Base-by-base conservation (phyloP, 2,329 filamentous ascomycete genomes). In the Alternaria angustiovoidea region DNA sequence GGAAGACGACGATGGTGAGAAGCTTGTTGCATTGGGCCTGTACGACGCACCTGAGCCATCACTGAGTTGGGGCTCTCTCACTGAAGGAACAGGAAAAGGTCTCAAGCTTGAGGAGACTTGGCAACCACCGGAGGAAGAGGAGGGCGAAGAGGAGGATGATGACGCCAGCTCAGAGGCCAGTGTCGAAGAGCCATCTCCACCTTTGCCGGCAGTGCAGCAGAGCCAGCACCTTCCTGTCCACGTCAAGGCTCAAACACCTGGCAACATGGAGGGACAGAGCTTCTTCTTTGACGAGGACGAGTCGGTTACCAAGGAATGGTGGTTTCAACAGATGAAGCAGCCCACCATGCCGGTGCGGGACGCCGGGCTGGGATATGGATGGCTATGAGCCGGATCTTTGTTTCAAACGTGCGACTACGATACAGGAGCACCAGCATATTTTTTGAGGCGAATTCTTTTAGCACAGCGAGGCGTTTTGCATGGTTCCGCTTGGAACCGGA, bases 81-180 rank as follows among this genome's bases (percentile, higher is more conserved):
- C 84, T 64, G 66, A 73, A 54, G 81, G 85, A 3, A 83, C 81
- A 18, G 91, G 91, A 58, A 92, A 92, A 76, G 91, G 91, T 0
- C 81, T 94, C 67, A 94, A 93, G 75, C 81, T 95, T 4, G 91
- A 94, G 77, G 91, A 94, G 75, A 91, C 91, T 0, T 94, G 85
- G 91, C 89, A 87, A 76, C 91, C 85, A 18, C 89, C 89, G 5
- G 72, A 75, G 47, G 70, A 75, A 44, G 70, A 74, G 1, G 76
- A 77, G 1, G 84, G 83, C 9, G 79, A 81, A 2, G 73, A 71
- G 3, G 70, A 73, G 0, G 86, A 87, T 1, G 74, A 75, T 34
- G 75, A 78, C 44, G 72, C 71, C 47, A 78, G 75, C 61, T 77
- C 75, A 1, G 87, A 87, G 2, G 81, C 67, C 49, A 81, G 75